These are phyloP conservation scores for Colletotrichum limetticola DNA, from an alignment of 2,329 filamentous ascomycete species.

Conservation along the genomic window DNA sequence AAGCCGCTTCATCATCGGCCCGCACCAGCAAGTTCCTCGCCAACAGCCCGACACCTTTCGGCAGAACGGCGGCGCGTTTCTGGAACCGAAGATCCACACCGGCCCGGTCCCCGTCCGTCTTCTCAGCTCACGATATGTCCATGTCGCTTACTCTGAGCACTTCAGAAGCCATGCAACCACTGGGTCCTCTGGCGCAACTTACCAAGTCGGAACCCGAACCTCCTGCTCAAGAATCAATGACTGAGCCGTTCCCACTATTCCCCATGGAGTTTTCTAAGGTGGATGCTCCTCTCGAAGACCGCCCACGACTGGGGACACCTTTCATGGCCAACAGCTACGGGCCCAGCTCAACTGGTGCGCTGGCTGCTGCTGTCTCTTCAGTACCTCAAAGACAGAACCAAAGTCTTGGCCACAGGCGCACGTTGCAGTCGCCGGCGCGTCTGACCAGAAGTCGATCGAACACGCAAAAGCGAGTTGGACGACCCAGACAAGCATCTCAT, in stretches of 20 bases:
- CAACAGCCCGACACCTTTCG: conserved; percentile 66
- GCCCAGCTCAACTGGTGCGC: conserved; percentile 65
- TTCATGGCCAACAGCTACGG: conserved; percentile 70
- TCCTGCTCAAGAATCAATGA: conserved; percentile 30
- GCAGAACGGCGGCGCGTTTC: conserved; percentile 59
- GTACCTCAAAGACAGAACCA: conserved; percentile 53
- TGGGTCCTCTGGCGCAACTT: conserved; percentile 70
- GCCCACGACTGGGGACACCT: conserved; percentile 61
- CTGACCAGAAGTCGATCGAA: conserved; percentile 61
- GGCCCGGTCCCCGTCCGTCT: conserved; percentile 58
- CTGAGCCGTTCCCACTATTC: conserved; percentile 33
- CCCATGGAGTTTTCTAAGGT: conserved; percentile 3
- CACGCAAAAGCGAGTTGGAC: conserved; percentile 61
- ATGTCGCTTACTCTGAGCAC: conserved; percentile 72
- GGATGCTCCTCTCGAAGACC: conserved; percentile 40
- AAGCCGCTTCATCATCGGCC: conserved; percentile 56
- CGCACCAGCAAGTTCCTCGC: conserved; percentile 60
- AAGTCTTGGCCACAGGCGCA: conserved; percentile 60
- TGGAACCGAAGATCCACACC: conserved; percentile 62
- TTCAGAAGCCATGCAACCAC: conserved; percentile 71
- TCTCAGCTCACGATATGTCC: conserved; percentile 71
- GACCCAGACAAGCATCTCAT: conserved; percentile 56
- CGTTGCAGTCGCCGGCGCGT: conserved; percentile 64
- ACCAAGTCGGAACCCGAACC: conserved; percentile 55
- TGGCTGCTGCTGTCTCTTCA: conserved; percentile 53